These are phyloP conservation scores for Vicia faba DNA, from an alignment of 306 rosid genomes.

Conservation along the genomic window DNA sequence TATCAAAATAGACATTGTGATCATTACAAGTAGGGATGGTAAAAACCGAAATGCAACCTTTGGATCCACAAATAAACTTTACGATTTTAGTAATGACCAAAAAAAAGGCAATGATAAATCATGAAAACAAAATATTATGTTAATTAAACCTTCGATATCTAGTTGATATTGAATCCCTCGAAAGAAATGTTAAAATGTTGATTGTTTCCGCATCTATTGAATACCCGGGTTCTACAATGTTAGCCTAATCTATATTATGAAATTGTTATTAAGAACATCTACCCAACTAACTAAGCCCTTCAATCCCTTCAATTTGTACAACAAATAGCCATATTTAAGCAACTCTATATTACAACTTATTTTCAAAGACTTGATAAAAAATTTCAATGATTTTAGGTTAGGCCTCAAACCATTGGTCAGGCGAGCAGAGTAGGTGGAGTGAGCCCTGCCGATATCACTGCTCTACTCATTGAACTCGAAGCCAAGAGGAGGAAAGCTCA, in stretches of 20 bases:
- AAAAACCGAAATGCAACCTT: constrained; percentile 16
- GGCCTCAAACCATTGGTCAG: constrained; percentile 79
- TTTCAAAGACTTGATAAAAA: constrained; percentile 7
- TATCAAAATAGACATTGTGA: constrained; percentile 16
- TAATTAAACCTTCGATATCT: constrained; percentile 2
- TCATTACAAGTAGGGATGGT: constrained; percentile 10
- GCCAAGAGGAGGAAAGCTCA: constrained; percentile 69
- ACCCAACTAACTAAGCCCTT: neutral
- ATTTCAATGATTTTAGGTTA: constrained; percentile 45
- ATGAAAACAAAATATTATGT: constrained; percentile 1
- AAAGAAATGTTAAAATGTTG: neutral
- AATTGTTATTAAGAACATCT: constrained; percentile 7
- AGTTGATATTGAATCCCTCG: neutral
- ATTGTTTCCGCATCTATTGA: constrained; percentile 14
- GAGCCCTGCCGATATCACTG: constrained; percentile 94
- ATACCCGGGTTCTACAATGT: neutral
- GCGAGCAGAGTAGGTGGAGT: constrained; percentile 99
- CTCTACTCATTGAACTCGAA: constrained; percentile 86
- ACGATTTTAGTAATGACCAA: constrained; percentile 10
- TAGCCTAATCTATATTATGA: constrained; percentile 1
- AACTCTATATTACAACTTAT: no score
- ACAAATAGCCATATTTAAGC: neutral
- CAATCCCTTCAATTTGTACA: neutral
- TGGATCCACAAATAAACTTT: constrained; percentile 19
- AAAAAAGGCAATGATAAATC: neutral